Percentiles rank a stretch among this genome's conserved stretches.
phyloP scores from a whole-genome alignment of 2,329 filamentous ascomycete species.

The Cadophora sp. region DNA sequence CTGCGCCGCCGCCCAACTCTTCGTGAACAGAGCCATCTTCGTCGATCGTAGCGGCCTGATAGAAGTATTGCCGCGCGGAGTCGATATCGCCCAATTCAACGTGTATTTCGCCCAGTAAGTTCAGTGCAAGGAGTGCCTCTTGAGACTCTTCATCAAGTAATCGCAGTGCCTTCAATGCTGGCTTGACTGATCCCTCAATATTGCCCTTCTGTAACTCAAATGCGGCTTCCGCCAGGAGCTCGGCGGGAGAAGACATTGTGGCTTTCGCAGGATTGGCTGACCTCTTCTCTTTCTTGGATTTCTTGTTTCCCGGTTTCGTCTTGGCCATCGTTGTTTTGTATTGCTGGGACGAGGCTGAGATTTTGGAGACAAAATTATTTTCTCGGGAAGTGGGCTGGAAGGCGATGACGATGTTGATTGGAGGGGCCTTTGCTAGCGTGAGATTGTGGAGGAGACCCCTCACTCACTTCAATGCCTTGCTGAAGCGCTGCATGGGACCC shows the following conservation, averaged over 20 bases:
- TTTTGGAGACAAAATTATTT: conserved; percentile 11
- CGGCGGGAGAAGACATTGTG: conserved; percentile 30
- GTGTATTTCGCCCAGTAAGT: conserved; percentile 47
- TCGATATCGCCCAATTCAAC: conserved; percentile 69
- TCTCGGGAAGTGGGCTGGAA: conserved; percentile 20
- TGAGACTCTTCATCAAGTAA: conserved; percentile 35
- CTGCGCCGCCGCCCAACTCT: conserved; percentile 79
- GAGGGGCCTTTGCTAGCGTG: background rate
- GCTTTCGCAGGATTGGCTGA: conserved; percentile 36
- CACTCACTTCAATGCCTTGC: background rate
- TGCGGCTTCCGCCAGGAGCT: conserved; percentile 41
- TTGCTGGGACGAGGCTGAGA: conserved; percentile 12
- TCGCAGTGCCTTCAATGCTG: conserved; percentile 41
- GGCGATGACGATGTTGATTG: conserved; percentile 12
- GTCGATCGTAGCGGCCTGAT: conserved; percentile 77
- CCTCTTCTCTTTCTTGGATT: conserved; percentile 40
- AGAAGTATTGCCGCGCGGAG: conserved; percentile 73
- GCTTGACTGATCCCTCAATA: conserved; percentile 39
- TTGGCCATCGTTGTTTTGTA: conserved; percentile 42
- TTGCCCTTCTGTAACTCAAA: conserved; percentile 43
- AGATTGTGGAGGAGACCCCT: background rate
- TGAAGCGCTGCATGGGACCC: conserved; percentile 4
- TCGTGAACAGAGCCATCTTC: conserved; percentile 74
- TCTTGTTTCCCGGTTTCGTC: conserved; percentile 44
- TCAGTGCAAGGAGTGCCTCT: conserved; percentile 43